Conservation (phyloP, 139 green algal species). For the Microglena sp. region DNA sequence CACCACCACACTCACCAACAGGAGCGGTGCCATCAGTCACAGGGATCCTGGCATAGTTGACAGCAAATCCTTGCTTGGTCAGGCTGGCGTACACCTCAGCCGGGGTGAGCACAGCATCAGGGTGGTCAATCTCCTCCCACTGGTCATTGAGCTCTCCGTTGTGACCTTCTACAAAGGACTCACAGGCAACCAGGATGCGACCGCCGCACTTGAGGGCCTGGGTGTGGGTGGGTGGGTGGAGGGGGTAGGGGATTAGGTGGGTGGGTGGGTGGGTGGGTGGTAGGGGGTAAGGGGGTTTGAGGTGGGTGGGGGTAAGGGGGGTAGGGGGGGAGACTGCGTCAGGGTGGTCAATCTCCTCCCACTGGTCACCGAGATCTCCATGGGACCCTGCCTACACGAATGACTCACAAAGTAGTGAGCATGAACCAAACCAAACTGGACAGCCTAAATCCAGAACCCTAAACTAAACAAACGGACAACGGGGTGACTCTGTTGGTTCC, state of each 20-base stretch:
- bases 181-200: conserved; percentile 67
- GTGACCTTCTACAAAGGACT: conserved; percentile 31
- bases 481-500: no score
- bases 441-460: no score
- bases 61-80: conserved; percentile 38
- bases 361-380: conserved; percentile 28
- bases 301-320: no score
- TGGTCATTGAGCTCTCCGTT: conserved; percentile 26
- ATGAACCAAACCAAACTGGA: no score
- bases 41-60: conserved; percentile 63
- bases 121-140: conserved; percentile 47
- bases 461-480: no score
- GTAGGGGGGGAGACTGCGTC: no score
- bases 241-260: no score
- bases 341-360: conserved; percentile 47
- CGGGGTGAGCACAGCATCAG: conserved; percentile 58
- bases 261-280: no score
- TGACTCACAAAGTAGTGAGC: no score
- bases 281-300: no score
- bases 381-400: conserved; percentile 10
- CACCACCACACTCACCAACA: no score
- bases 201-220: conserved; percentile 41
- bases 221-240: neutral
- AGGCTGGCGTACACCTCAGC: conserved; percentile 53
- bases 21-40: conserved; percentile 90